phyloP scores from a whole-genome alignment of 495 filamentous ascomycete genomes.

The Penicillium crystallinum region DNA sequence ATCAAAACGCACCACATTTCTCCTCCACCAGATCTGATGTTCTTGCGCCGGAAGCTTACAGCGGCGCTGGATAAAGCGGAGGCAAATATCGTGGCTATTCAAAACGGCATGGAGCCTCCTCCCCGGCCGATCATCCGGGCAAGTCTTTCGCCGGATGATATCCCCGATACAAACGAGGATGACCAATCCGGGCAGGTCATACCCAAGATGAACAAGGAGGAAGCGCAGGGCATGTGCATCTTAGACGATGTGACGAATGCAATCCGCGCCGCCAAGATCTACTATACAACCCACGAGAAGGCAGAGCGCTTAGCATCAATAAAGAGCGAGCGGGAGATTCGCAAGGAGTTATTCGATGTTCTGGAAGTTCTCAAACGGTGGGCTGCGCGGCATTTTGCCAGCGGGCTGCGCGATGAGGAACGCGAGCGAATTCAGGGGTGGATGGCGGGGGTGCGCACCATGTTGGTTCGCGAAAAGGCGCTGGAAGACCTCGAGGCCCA shows the following conservation, averaged over 20 bases:
- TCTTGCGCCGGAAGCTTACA: conserved; percentile 69
- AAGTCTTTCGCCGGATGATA: conserved; percentile 33
- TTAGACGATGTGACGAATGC: conserved; percentile 89
- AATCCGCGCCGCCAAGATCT: conserved; percentile 89
- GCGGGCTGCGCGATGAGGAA: conserved; percentile 73
- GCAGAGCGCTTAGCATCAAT: conserved; percentile 79
- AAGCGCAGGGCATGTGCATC: conserved; percentile 86
- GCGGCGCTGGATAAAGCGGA: conserved; percentile 65
- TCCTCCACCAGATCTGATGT: conserved; percentile 76
- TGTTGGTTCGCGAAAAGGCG: conserved; percentile 68
- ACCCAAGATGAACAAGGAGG: conserved; percentile 61
- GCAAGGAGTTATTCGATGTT: conserved; percentile 74
- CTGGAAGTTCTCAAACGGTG: conserved; percentile 87
- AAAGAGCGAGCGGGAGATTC: conserved; percentile 75
- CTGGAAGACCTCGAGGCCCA: conserved; percentile 68
- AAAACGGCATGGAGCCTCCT: conserved; percentile 29
- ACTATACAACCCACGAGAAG: conserved; percentile 83
- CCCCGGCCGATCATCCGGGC: conserved; percentile 25
- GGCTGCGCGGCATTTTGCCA: conserved; percentile 81
- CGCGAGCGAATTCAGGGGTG: conserved; percentile 64
- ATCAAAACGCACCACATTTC: conserved; percentile 78
- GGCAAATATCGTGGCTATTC: conserved; percentile 53
- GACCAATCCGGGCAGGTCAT: conserved; percentile 28
- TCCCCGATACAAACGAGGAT: conserved; percentile 26
- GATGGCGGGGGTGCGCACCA: conserved; percentile 68